Evolutionary conservation across 2,329 filamentous ascomycete genomes (phyloP).

Genomic region (Periconia digitata): DNA sequence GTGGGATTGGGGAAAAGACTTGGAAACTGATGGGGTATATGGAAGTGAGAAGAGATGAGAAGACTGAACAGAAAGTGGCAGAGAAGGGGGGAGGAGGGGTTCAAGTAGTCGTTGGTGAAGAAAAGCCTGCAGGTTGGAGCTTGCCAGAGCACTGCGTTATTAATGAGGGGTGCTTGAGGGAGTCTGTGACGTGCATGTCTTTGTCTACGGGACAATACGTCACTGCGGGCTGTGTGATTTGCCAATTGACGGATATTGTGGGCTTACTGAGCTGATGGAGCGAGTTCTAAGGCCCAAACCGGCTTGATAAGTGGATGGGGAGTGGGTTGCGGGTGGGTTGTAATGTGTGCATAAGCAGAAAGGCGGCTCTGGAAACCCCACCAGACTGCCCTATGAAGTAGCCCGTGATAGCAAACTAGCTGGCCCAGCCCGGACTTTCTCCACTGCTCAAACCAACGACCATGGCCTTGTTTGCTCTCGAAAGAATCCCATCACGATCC

Average conservation of each 20-base stretch:
- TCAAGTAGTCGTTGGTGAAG: slow-evolving; percentile 33
- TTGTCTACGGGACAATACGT: slow-evolving; percentile 18
- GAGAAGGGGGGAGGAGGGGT: slow-evolving; percentile 33
- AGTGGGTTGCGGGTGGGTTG: neutral
- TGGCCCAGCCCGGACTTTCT: too few species aligned
- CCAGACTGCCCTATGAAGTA: too few species aligned
- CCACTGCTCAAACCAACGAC: too few species aligned
- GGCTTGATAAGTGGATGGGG: neutral
- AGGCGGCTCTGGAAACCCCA: too few species aligned
- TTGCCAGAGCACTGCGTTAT: too few species aligned
- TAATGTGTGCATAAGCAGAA: neutral
- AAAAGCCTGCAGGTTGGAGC: slow-evolving; percentile 22
- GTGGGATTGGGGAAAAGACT: slow-evolving; percentile 5
- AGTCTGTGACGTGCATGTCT: slow-evolving; percentile 29
- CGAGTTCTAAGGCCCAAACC: neutral
- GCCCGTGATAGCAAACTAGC: too few species aligned
- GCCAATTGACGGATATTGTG: slow-evolving; percentile 21
- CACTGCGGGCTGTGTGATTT: slow-evolving; percentile 18
- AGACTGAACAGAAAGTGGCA: slow-evolving; percentile 14
- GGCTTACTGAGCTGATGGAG: slow-evolving; percentile 20
- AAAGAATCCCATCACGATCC: too few species aligned
- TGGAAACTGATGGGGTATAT: slow-evolving; percentile 11
- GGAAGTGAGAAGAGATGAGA: slow-evolving; percentile 12
- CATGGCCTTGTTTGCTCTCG: too few species aligned
- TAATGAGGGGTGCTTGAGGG: slow-evolving; percentile 26